Evolutionary conservation across 2,329 filamentous ascomycete genomes (phyloP).

Genomic region (Cytospora chrysosperma): DNA sequence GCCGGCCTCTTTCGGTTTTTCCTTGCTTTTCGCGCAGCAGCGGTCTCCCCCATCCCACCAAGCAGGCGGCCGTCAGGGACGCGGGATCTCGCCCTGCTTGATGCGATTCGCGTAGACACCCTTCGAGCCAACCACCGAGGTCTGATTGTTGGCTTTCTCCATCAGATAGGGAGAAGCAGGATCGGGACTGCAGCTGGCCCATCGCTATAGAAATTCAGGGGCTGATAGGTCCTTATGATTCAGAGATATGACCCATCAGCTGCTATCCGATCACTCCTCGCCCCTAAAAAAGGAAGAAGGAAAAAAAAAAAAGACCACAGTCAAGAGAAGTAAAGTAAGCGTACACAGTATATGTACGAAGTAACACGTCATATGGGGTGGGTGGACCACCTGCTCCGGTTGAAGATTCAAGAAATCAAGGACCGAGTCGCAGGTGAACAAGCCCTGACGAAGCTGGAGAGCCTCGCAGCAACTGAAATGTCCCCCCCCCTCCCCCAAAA

Average conservation of each 20-base stretch:
- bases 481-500: too few relatives aligned
- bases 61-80: conserved; percentile 14
- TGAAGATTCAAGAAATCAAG: neutral
- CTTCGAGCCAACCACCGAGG: neutral
- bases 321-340: too few relatives aligned
- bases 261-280: neutral
- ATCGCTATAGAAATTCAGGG: conserved; percentile 3
- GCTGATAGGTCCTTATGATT: conserved; percentile 4
- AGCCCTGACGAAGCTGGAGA: neutral
- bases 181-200: neutral
- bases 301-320: neutral
- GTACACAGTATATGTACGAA: neutral
- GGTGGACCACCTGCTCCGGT: neutral
- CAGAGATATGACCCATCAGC: neutral
- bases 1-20: neutral
- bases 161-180: neutral
- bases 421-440: neutral
- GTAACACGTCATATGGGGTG: neutral
- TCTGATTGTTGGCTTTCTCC: neutral
- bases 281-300: neutral
- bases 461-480: neutral
- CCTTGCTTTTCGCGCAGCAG: neutral
- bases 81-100: conserved; percentile 12
- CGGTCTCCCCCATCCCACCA: neutral
- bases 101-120: neutral